A percentile compares a stretch with the other conserved stretches of the same genome.
Evolutionary conservation across 2,329 filamentous ascomycete genomes (phyloP).

Genomic region (Colletotrichum lini): DNA sequence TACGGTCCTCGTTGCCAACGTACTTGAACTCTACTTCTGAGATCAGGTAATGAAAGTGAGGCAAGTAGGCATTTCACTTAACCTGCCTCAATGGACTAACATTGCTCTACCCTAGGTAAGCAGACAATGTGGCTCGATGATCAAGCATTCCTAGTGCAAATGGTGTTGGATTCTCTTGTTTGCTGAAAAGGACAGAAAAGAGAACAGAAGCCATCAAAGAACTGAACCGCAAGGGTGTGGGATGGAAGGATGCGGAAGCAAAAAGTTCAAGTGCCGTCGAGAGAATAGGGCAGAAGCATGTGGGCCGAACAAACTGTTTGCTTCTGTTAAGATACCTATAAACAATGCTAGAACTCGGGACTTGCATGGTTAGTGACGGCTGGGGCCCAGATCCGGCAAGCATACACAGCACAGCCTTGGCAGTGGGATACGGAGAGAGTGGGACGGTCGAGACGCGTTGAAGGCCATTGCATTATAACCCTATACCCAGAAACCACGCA

Average conservation of each 20-base stretch:
- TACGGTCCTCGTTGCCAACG: not conserved
- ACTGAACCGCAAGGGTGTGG: not conserved
- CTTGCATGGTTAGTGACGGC: too few species aligned
- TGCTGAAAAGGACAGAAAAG: not conserved
- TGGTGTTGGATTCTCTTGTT: not conserved
- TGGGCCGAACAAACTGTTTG: not conserved
- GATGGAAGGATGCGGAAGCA: not conserved
- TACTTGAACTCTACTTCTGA: not conserved
- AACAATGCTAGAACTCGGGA: too few species aligned
- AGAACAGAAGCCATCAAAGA: not conserved
- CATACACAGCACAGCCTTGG: too few species aligned
- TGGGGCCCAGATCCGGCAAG: too few species aligned
- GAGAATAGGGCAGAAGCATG: too few species aligned
- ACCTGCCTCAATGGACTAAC: not conserved
- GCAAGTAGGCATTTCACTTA: not conserved
- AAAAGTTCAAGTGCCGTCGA: not conserved
- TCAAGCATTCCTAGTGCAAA: not conserved
- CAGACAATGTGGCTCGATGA: not conserved
- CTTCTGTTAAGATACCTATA: too few species aligned
- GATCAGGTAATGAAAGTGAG: not conserved
- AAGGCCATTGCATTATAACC: not conserved
- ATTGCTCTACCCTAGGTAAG: not conserved
- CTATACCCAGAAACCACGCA: too few species aligned
- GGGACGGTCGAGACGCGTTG: not conserved
- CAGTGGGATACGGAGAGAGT: too few species aligned